Percentiles rank a stretch among this genome's conserved stretches.
Evolutionary conservation across 2,329 filamentous ascomycete species (phyloP).

Genomic region (Allantophomopsis cytisporea): DNA sequence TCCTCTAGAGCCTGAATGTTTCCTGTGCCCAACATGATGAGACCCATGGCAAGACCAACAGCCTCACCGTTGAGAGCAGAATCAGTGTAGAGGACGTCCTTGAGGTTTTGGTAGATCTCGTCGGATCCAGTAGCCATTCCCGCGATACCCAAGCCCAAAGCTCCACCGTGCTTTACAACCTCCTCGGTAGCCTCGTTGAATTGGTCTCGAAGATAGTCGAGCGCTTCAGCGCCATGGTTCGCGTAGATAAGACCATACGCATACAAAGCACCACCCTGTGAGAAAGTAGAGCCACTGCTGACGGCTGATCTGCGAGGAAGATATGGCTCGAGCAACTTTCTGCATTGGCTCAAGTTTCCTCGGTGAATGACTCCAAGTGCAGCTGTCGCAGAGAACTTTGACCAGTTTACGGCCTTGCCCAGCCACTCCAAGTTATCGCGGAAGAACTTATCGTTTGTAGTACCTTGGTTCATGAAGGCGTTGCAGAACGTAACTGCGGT

Average conservation of each 20-base stretch:
- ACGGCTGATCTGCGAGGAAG: constrained; percentile 67
- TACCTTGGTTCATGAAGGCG: constrained; percentile 98
- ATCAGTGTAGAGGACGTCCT: constrained; percentile 78
- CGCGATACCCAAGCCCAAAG: constrained; percentile 86
- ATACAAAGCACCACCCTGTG: constrained; percentile 90
- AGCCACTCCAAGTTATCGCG: constrained; percentile 96
- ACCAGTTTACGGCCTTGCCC: constrained; percentile 98
- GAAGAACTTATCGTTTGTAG: constrained; percentile 97
- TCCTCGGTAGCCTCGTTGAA: constrained; percentile 72
- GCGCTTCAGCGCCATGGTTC: constrained; percentile 86
- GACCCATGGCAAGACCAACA: constrained; percentile 87
- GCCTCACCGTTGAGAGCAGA: constrained; percentile 95
- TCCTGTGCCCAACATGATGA: constrained; percentile 97
- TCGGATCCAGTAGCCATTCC: constrained; percentile 94
- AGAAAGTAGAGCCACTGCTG: constrained; percentile 72
- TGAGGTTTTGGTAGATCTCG: constrained; percentile 83
- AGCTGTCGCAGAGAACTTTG: constrained; percentile 95
- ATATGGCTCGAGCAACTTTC: constrained; percentile 89
- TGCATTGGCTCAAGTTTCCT: constrained; percentile 84
- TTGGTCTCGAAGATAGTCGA: constrained; percentile 64
- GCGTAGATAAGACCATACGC: constrained; percentile 94
- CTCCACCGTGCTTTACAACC: constrained; percentile 93
- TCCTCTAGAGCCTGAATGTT: constrained; percentile 87
- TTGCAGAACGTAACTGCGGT: constrained; percentile 95
- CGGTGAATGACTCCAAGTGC: constrained; percentile 93